Percentiles rank a stretch among this genome's conserved stretches.
Evolutionary conservation across 2,329 filamentous ascomycete genomes (phyloP).

Genomic region (Aspergillus sp.): DNA sequence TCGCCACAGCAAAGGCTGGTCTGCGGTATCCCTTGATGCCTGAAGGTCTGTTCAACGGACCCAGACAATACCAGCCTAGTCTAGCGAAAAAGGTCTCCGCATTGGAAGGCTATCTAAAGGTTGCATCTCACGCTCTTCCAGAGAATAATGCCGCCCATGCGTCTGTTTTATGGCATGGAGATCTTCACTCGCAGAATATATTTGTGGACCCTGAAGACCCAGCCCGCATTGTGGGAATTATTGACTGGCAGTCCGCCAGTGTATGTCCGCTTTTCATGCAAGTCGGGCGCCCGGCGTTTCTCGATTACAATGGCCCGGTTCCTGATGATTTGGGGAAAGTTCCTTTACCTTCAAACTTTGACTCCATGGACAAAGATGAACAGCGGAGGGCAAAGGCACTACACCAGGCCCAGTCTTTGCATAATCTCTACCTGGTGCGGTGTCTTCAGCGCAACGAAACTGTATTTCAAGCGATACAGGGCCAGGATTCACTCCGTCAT

Average conservation of each 20-base stretch:
- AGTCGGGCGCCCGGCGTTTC: constrained; percentile 18
- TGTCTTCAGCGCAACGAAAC: constrained; percentile 17
- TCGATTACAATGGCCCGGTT: constrained; percentile 24
- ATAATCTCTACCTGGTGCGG: constrained; percentile 23
- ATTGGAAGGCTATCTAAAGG: constrained; percentile 17
- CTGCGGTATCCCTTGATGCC: constrained; percentile 17
- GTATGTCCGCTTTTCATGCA: constrained; percentile 23
- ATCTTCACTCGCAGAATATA: constrained; percentile 20
- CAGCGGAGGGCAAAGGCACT: constrained; percentile 23
- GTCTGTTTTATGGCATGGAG: constrained; percentile 19
- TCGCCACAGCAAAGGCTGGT: constrained; percentile 13
- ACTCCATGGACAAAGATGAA: constrained; percentile 19
- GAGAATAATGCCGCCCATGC: constrained; percentile 13
- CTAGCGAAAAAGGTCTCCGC: constrained; percentile 15
- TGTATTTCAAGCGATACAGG: constrained; percentile 21
- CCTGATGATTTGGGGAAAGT: constrained; percentile 18
- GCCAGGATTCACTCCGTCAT: constrained; percentile 21
- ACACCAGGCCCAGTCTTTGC: constrained; percentile 22
- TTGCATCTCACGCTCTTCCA: constrained; percentile 15
- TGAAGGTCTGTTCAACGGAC: constrained; percentile 20
- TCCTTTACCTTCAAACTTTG: constrained; percentile 19
- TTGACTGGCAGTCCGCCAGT: constrained; percentile 26
- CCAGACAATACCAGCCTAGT: constrained; percentile 19
- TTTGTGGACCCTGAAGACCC: constrained; percentile 22
- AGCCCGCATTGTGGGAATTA: constrained; percentile 20